These are phyloP conservation scores for Pleurotus djamor DNA, from an alignment of 768 basidiomycete species.

Conservation along the genomic window DNA sequence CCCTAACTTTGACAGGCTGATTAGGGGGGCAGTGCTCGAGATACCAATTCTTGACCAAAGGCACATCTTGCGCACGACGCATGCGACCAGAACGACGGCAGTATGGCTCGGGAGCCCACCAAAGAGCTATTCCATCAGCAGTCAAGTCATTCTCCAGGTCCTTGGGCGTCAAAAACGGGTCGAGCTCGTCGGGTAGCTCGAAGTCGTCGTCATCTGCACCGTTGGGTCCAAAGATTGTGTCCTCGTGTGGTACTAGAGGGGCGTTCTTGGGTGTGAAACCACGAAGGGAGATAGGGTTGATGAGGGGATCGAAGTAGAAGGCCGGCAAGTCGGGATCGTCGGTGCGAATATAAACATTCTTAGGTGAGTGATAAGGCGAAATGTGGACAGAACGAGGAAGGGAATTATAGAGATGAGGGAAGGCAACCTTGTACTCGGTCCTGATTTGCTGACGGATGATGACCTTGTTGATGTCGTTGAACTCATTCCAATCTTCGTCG, in stretches of 20 bases:
- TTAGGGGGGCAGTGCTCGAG: constrained; percentile 96
- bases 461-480: constrained; percentile 99
- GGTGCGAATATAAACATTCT: constrained; percentile 98
- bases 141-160: constrained; percentile 88
- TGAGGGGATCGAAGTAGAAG: constrained; percentile 98
- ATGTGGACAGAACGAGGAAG: constrained; percentile 93
- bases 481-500: constrained; percentile 99
- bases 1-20: constrained; percentile 96
- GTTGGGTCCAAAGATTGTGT: constrained; percentile 87
- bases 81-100: constrained; percentile 89
- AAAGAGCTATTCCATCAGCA: constrained; percentile 94
- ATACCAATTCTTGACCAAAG: constrained; percentile 98
- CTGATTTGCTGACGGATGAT: constrained; percentile 98
- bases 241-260: constrained; percentile 85
- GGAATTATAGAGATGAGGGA: constrained; percentile 98
- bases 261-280: constrained; percentile 82
- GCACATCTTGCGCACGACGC: constrained; percentile 93
- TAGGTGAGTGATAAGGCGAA: constrained; percentile 88
- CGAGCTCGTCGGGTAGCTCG: constrained; percentile 72
- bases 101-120: constrained; percentile 99
- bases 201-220: constrained; percentile 86
- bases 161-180: constrained; percentile 79
- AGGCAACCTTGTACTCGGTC: constrained; percentile 98
- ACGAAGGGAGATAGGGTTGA: constrained; percentile 95
- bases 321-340: constrained; percentile 99